These are phyloP conservation scores for Phytophthora constricta DNA, from an alignment of 352 stramenopile genomes.

Conservation along the genomic window DNA sequence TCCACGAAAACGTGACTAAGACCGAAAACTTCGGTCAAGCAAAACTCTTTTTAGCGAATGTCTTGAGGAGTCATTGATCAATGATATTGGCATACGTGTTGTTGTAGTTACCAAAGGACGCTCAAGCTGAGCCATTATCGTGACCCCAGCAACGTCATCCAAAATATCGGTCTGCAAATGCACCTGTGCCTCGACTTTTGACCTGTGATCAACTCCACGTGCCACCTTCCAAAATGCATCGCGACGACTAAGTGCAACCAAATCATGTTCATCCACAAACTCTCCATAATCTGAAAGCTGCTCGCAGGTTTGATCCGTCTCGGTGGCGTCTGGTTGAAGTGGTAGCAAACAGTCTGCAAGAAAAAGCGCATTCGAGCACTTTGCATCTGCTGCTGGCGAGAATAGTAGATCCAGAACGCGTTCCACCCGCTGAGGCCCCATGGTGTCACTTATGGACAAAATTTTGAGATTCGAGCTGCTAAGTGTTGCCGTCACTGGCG, in stretches of 20 bases:
- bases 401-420: constrained; percentile 41
- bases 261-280: constrained; percentile 37
- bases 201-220: constrained; percentile 4
- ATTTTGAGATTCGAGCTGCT: constrained; percentile 27
- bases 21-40: constrained; percentile 49
- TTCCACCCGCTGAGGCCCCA: constrained; percentile 29
- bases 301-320: constrained; percentile 23
- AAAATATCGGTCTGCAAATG: constrained; percentile 48
- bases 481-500: constrained; percentile 19
- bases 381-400: constrained; percentile 34
- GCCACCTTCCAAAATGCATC: constrained; percentile 36
- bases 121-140: constrained; percentile 37
- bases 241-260: constrained; percentile 42
- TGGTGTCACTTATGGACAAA: constrained; percentile 24
- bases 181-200: constrained; percentile 30
- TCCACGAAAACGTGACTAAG: constrained; percentile 33
- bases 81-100: background rate
- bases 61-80: constrained; percentile 3
- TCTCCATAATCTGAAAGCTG: constrained; percentile 49
- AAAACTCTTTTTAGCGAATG: constrained; percentile 34
- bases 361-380: constrained; percentile 37
- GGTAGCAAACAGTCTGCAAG: constrained; percentile 50
- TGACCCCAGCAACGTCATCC: constrained; percentile 36
- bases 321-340: background rate
- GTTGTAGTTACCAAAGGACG: constrained; percentile 39